These are phyloP conservation scores for Epichloe sibirici DNA, from an alignment of 2,329 filamentous ascomycete species.

Conservation along the genomic window DNA sequence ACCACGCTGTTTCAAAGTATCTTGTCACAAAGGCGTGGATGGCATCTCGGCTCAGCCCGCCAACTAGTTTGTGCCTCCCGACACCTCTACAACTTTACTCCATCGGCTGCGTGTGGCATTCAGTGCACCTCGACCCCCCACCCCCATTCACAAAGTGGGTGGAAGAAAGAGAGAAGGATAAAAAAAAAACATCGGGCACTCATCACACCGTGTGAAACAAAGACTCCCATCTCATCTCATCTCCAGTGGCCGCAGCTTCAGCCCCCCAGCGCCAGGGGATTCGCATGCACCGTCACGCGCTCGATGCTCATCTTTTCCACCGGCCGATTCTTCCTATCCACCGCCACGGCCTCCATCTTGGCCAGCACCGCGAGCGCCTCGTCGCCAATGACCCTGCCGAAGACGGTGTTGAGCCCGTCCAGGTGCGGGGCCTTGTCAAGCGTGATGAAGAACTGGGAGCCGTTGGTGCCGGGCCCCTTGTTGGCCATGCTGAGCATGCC, in stretches of 20 bases:
- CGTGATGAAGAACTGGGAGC: slow-evolving; percentile 71
- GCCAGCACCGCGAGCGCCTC: slow-evolving; percentile 53
- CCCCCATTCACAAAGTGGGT: too few relatives aligned
- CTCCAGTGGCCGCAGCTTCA: not conserved
- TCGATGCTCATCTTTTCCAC: slow-evolving; percentile 56
- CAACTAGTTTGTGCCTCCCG: too few relatives aligned
- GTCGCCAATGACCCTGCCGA: slow-evolving; percentile 60
- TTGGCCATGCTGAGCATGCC: slow-evolving; percentile 71
- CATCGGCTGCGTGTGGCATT: too few relatives aligned
- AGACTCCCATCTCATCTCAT: too few relatives aligned
- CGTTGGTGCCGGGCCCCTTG: slow-evolving; percentile 61
- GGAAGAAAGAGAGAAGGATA: too few relatives aligned
- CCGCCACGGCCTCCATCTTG: slow-evolving; percentile 56
- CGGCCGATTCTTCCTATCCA: slow-evolving; percentile 69
- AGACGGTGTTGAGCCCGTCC: slow-evolving; percentile 75
- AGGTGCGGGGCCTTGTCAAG: slow-evolving; percentile 69
- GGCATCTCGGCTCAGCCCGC: too few relatives aligned
- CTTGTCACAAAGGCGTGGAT: too few relatives aligned
- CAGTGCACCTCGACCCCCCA: too few relatives aligned
- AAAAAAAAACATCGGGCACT: too few relatives aligned
- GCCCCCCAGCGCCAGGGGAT: slow-evolving; percentile 50
- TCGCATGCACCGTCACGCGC: slow-evolving; percentile 63
- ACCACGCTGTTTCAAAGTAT: too few relatives aligned
- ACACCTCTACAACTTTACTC: too few relatives aligned
- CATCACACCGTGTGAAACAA: too few relatives aligned